Base-by-base conservation (phyloP, 768 basidiomycete species). In the Macrolepiota albuminosa region DNA sequence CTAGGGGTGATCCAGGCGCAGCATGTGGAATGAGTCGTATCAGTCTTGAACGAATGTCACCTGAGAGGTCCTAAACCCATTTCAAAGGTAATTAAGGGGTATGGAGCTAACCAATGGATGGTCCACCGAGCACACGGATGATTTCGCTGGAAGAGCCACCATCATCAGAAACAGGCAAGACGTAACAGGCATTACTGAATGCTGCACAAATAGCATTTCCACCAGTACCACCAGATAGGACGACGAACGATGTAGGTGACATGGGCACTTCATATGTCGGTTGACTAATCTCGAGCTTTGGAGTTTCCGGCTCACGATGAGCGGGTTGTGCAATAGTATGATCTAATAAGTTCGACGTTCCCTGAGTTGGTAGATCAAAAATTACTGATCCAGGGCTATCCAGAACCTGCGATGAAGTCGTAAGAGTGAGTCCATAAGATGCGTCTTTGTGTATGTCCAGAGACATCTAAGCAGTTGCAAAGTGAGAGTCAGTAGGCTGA, bases 61-160 rank as follows among this genome's bases (percentile, higher is more conserved):
- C 92, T 93, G 63, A 37, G 54, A 42, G 0, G 37, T 24, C 26
- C 18, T 51, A 53, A 56, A 52, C 2, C 31, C 29, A 43, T 47
- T 57, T n/a, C 16, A 13, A 50, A 53, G 18, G 40, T 21, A 39
- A 45, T 50, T 29, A 2, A 39, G 18, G 13, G 14, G 0, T n/a
- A 18, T 33, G 24, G 53, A 55, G 47, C 59, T 66, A 45, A 89
- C 91, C 90, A 67, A 95, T 84, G 37, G 91, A 93, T 24, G 91
- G 90, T 3, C 91, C 91, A 18, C 89, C 91, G 56, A 98, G 79
- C 26, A 95, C 93, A 52, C 95, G 85, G 54, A 95, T 91, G 55
- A 96, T 96, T 77, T 97, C 95, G 64, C 91, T 91, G 2, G 94
- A 96, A 3, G 92, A 94, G 47, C 95, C 95, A 1, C 95, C 95